Evolutionary conservation across 768 basidiomycete genomes (phyloP).

Genomic region (Tylopilus balloui): DNA sequence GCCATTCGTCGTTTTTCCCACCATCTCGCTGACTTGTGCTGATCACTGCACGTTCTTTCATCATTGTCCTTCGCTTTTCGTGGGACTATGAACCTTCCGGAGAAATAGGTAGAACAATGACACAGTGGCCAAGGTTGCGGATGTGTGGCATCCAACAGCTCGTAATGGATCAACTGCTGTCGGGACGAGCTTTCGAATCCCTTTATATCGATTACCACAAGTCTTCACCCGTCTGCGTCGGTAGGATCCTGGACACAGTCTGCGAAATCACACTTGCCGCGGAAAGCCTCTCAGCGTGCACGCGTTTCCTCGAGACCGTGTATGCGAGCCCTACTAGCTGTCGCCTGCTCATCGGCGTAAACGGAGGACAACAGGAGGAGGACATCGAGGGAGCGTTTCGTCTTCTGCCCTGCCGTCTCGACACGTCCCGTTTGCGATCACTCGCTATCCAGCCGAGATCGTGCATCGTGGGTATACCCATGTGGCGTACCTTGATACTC

Average conservation of each 20-base stretch:
- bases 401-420: conserved; percentile 11
- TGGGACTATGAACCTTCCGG: conserved; percentile 7
- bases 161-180: conserved; percentile 12
- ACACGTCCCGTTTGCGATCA: conserved; percentile 2
- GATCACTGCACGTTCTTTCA: no score
- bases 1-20: no score
- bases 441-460: conserved; percentile 7
- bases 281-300: conserved; percentile 2
- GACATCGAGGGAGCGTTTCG: conserved; percentile 6
- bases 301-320: conserved; percentile 6
- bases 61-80: conserved; percentile 1
- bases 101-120: conserved; percentile 16
- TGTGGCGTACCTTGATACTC: conserved; percentile 3
- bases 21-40: no score
- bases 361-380: neutral
- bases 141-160: conserved; percentile 11
- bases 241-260: conserved; percentile 11
- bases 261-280: conserved; percentile 8
- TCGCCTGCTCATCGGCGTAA: conserved; percentile 5
- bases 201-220: conserved; percentile 13
- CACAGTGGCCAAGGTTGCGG: neutral
- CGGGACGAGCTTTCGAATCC: neutral
- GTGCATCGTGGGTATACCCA: neutral
- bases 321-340: conserved; percentile 11
- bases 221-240: conserved; percentile 8